phyloP scores from a whole-genome alignment of 2,329 filamentous ascomycete genomes.

The Cercospora canescens region DNA sequence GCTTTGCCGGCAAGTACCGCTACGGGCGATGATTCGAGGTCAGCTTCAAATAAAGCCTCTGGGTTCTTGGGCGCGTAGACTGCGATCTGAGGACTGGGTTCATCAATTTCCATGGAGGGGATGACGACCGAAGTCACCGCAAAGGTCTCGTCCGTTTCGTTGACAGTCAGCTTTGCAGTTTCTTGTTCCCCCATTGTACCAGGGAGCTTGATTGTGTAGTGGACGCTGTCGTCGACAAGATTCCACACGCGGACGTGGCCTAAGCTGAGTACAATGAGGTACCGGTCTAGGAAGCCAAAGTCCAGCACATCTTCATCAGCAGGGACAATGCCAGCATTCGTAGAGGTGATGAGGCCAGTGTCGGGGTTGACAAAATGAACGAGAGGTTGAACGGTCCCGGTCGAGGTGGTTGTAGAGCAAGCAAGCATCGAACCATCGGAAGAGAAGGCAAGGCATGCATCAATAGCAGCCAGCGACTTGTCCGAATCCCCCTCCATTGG shows the following conservation, averaged over 20 bases:
- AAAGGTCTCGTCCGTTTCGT: conserved; percentile 54
- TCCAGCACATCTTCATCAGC: conserved; percentile 53
- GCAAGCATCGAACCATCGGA: conserved; percentile 84
- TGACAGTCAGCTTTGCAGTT: conserved; percentile 61
- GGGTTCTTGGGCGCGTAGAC: conserved; percentile 66
- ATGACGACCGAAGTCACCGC: conserved; percentile 32
- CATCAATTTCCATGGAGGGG: conserved; percentile 7
- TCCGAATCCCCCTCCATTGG: conserved; percentile 39
- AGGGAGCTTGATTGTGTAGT: conserved; percentile 64
- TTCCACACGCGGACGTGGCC: conserved; percentile 78
- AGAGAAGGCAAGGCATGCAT: conserved; percentile 74
- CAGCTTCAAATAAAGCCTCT: conserved; percentile 51
- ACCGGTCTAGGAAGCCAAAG: conserved; percentile 69
- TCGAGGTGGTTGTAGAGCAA: conserved; percentile 46
- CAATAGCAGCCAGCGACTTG: conserved; percentile 27
- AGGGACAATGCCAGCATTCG: conserved; percentile 55
- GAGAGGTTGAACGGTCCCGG: conserved; percentile 54
- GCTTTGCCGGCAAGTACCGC: conserved; percentile 65
- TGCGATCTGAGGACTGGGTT: conserved; percentile 36
- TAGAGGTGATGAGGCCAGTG: conserved; percentile 65
- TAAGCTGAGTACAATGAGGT: conserved; percentile 73
- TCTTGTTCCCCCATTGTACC: conserved; percentile 31
- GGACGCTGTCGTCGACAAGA: conserved; percentile 73
- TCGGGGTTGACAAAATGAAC: conserved; percentile 76
- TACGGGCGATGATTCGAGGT: conserved; percentile 53